A percentile compares a stretch with the other conserved stretches of the same genome.
Conservation (phyloP, 129 eudicot genomes). For the Erigeron canadensis region DNA sequence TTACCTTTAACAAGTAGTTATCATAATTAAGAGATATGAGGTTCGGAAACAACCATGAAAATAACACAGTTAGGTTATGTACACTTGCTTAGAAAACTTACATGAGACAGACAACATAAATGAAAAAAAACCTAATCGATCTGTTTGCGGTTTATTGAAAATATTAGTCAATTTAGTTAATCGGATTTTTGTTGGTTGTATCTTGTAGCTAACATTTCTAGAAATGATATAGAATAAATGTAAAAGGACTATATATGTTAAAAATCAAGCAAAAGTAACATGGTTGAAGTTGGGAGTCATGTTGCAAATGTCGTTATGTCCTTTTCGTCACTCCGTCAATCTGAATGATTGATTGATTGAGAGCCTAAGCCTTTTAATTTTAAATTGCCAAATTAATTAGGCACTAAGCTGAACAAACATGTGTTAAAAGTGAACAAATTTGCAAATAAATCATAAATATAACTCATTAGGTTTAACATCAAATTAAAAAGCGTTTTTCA, state of each 20-base stretch:
- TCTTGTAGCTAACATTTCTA: no score
- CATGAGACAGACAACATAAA: no score
- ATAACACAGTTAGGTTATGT: no score
- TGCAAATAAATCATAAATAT: not conserved
- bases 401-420: not conserved
- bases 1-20: no score
- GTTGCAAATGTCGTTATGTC: conserved; percentile 15
- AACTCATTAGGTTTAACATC: no score
- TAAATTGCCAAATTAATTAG: not conserved
- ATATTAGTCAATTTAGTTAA: not conserved
- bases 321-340: conserved; percentile 3
- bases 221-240: not conserved
- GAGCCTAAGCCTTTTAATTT: not conserved
- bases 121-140: no score
- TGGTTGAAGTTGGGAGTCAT: not conserved
- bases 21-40: no score
- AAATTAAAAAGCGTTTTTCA: no score
- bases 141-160: no score
- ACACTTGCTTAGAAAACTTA: no score
- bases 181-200: not conserved
- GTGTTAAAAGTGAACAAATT: not conserved
- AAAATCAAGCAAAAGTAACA: conserved; percentile 16
- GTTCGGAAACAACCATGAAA: no score
- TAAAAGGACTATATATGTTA: not conserved
- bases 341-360: conserved; percentile 8